Conservation (phyloP, 192 early-diverging fungal species). For the Dispira simplex region DNA sequence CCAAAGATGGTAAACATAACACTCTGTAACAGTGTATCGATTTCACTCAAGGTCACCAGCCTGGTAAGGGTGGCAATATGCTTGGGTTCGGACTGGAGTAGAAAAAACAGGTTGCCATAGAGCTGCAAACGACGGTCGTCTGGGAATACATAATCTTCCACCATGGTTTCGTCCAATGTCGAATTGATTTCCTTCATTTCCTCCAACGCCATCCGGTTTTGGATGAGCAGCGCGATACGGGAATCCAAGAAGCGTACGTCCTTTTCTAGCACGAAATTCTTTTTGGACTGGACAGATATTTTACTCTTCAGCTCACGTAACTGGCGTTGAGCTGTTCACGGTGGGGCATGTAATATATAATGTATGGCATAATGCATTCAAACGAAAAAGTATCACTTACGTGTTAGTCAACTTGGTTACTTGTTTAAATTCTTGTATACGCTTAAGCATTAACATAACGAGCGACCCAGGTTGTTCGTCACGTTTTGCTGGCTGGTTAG, state of each 20-base stretch:
- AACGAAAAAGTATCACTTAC: too few species aligned
- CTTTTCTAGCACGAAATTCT: conserved; percentile 84
- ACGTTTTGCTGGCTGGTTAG: too few species aligned
- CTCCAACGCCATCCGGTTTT: conserved; percentile 83
- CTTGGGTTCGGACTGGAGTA: conserved; percentile 80
- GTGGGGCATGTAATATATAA: too few species aligned
- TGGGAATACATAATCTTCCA: conserved; percentile 37
- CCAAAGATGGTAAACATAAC: conserved; percentile 96
- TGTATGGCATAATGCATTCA: too few species aligned
- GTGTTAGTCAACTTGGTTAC: too few species aligned
- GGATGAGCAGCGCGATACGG: conserved; percentile 81
- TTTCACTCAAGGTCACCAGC: conserved; percentile 71
- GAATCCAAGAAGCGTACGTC: conserved; percentile 87
- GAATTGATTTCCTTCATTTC: conserved; percentile 38
- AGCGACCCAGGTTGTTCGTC: too few species aligned
- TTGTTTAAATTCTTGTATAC: too few species aligned
- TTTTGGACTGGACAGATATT: conserved; percentile 89
- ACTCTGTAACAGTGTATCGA: conserved; percentile 85
- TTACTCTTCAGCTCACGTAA: conserved; percentile 73
- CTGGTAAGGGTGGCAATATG: conserved; percentile 79
- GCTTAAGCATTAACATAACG: too few species aligned
- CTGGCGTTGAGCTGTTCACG: conserved; percentile 49
- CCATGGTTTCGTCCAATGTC: conserved; percentile 22
- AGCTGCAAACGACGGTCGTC: conserved; percentile 69
- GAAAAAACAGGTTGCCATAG: conserved; percentile 87